These are phyloP conservation scores for Ulvella scutata DNA, from an alignment of 139 green algal genomes.

Conservation along the genomic window DNA sequence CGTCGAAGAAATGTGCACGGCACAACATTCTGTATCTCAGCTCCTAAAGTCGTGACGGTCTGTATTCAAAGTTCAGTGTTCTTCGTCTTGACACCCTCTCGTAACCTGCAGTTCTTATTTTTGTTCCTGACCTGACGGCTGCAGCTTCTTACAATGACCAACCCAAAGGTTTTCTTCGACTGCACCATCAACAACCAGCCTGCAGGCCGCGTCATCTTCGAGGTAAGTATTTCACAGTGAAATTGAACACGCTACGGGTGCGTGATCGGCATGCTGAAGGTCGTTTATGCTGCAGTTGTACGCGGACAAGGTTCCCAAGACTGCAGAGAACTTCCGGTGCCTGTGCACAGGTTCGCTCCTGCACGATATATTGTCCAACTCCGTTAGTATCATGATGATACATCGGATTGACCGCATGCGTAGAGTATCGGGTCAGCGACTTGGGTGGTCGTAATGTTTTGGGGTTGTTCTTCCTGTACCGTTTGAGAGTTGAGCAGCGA, in stretches of 20 bases:
- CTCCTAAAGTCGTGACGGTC: too few species aligned
- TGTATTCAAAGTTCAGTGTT: too few species aligned
- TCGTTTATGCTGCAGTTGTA: conserved; percentile 45
- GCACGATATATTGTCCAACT: not conserved
- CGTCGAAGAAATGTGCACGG: too few species aligned
- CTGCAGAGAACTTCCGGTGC: conserved; percentile 76
- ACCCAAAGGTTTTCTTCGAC: conserved; percentile 81
- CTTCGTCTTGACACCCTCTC: too few species aligned
- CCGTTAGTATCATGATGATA: not conserved
- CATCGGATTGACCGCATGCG: too few species aligned
- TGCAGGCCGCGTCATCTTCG: conserved; percentile 6
- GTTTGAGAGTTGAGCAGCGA: not conserved
- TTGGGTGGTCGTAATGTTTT: not conserved
- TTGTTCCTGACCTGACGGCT: too few species aligned
- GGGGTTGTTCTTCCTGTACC: not conserved
- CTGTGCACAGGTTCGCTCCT: conserved; percentile 31
- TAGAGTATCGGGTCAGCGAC: not conserved
- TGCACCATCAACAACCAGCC: conserved; percentile 41
- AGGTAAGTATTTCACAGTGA: not conserved
- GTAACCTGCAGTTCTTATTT: too few species aligned
- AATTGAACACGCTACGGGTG: not conserved
- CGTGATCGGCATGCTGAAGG: not conserved
- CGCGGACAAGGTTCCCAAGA: conserved; percentile 64
- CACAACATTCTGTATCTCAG: too few species aligned
- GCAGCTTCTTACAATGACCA: conserved; percentile 16